These are phyloP conservation scores for Grosmannia penicillata DNA, from an alignment of 2,329 filamentous ascomycete species.

Conservation along the genomic window DNA sequence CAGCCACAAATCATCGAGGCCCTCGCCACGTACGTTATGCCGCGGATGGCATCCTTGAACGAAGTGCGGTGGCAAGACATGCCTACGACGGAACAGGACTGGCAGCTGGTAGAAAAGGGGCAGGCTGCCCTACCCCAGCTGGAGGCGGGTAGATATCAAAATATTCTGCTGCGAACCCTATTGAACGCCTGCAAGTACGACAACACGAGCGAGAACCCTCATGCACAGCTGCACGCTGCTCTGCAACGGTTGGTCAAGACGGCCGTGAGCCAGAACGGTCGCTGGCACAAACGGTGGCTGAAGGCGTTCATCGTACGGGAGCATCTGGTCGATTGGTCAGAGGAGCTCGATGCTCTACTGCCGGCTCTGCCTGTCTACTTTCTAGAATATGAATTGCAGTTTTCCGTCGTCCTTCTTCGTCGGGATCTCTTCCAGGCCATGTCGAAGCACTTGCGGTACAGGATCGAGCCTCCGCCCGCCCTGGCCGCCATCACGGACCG, in stretches of 20 bases:
- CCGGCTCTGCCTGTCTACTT: background rate
- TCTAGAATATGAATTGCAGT: too few relatives aligned
- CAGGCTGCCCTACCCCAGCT: background rate
- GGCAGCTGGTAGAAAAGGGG: background rate
- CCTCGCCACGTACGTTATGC: background rate
- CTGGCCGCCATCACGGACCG: background rate
- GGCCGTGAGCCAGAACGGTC: background rate
- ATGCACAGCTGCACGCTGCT: background rate
- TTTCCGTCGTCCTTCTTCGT: background rate
- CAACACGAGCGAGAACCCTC: background rate
- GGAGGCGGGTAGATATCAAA: too few relatives aligned
- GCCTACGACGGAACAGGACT: background rate
- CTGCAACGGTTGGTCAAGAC: background rate
- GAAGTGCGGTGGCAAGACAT: background rate
- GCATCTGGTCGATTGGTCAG: background rate
- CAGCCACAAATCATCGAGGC: background rate
- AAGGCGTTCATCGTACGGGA: background rate
- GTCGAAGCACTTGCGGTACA: background rate
- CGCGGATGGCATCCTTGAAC: background rate
- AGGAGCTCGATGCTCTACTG: background rate
- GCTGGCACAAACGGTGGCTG: background rate
- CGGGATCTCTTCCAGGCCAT: background rate
- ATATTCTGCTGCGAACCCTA: background rate
- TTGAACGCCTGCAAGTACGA: background rate
- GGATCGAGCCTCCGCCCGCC: background rate